Conservation (phyloP, 1,284 basidiomycete genomes). For the Leccinum colubrinum region DNA sequence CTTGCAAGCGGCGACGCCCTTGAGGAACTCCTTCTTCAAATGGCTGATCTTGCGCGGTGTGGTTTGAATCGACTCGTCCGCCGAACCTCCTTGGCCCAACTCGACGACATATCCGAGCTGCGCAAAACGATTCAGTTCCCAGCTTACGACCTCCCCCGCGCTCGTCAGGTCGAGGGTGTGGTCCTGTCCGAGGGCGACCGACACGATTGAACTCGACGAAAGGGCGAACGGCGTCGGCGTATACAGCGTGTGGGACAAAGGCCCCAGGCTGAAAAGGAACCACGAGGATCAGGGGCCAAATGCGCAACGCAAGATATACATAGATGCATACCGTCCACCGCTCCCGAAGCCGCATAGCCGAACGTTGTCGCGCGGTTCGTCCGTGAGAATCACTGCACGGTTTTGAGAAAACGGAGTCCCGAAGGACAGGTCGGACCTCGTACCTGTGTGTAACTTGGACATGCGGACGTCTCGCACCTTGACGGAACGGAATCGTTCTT, state of each 20-base stretch:
- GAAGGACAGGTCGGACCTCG: constrained; percentile 5
- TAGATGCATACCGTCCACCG: constrained; percentile 61
- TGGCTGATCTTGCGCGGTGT: constrained; percentile 78
- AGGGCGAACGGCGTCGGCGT: constrained; percentile 56
- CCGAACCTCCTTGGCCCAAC: constrained; percentile 30
- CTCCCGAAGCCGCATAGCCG: constrained; percentile 86
- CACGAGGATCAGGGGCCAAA: constrained; percentile 7
- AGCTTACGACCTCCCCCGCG: constrained; percentile 83
- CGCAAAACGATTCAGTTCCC: constrained; percentile 87
- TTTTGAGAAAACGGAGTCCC: background rate
- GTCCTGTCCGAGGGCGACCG: constrained; percentile 89
- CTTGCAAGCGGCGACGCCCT: constrained; percentile 87
- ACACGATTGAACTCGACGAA: constrained; percentile 50
- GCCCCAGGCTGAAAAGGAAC: constrained; percentile 56
- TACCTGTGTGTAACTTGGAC: constrained; percentile 80
- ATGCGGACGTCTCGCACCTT: constrained; percentile 70
- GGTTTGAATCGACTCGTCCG: constrained; percentile 68
- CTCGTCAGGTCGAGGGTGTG: constrained; percentile 88
- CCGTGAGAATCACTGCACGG: constrained; percentile 63
- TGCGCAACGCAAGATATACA: background rate
- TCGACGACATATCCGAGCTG: constrained; percentile 92
- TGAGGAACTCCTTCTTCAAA: constrained; percentile 78
- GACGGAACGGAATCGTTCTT: constrained; percentile 55
- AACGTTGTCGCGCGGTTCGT: constrained; percentile 72
- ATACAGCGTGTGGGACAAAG: constrained; percentile 80